Evolutionary conservation across 148 eudicot genomes (phyloP), one percentile per base, ranked within the genome.

Genomic region (Vaccinium corymbosum): DNA sequence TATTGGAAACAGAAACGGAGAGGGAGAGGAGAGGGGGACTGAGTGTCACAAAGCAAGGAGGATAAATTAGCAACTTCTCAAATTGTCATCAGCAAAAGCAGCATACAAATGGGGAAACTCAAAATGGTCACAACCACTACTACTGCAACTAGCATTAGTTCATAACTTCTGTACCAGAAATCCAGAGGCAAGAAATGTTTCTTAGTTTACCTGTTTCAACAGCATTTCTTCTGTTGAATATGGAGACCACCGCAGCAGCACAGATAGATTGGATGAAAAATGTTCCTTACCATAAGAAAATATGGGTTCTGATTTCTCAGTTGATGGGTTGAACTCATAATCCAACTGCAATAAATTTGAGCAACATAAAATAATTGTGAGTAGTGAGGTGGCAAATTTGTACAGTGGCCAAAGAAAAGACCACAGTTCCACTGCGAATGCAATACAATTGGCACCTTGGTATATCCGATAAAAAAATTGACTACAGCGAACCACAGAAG

Each of bases 231-330:
- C 85, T 66, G 87, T 86, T 80, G 90, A 87, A 90, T 83, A 93
- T 38, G 95, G 93, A 20, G 95, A 93, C 95, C 95, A 93, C 82
- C 89, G 86, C 83, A 91, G 82, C 68, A 93, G 83, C 75, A 89
- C 85, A 35, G 91, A 89, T 51, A 91, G 50, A 85, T 90, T 91
- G 38, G 88, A 84, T 15, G 76, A 80, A 52, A 90, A 91, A 83
- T 85, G 86, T 68, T 86, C 90, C 84, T 56, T 46, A 16, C 90
- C 90, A 84, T 87, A 38, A 80, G 72, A 86, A 82, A 79, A 57
- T 48, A 91, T 82, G 81, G 95, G 90, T 79, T 86, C 89, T 49
- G 87, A 88, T 32, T 82, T 86, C 27, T 80, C 84, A 64, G 86
- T 90, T 71, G 87, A 85, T 78, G 42, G 78, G 83, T 89, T 85